phyloP scores from a whole-genome alignment of 371 early-diverging fungal genomes.

The Mucor lusitanicus region DNA sequence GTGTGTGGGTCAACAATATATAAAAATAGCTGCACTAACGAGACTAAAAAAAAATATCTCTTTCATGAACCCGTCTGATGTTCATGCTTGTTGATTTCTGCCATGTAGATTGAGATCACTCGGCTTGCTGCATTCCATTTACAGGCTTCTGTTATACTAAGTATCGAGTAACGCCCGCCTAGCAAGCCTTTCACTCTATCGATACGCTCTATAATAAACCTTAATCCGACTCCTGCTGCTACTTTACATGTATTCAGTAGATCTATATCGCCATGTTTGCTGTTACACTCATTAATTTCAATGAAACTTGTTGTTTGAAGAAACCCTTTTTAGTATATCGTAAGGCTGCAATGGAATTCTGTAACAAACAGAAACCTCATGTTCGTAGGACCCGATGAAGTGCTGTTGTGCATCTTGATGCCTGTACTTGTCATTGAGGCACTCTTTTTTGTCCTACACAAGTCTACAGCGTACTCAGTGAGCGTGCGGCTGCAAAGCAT shows the following conservation, averaged over 20 bases:
- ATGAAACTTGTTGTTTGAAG: conserved; percentile 1
- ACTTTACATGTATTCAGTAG: background rate
- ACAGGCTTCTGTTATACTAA: background rate
- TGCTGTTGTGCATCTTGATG: background rate
- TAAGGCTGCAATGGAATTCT: background rate
- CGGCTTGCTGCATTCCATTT: background rate
- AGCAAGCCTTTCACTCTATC: background rate
- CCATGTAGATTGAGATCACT: background rate
- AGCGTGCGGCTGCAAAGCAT: background rate
- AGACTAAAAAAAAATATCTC: background rate
- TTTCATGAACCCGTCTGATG: background rate
- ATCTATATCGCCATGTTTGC: background rate
- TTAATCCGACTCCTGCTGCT: background rate
- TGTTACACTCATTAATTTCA: conserved; percentile 2
- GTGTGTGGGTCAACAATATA: background rate
- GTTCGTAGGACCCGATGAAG: background rate
- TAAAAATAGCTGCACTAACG: background rate
- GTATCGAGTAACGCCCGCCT: no score
- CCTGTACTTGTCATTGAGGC: no score
- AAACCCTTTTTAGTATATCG: conserved; percentile 1
- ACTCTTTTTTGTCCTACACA: background rate
- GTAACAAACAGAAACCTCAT: background rate
- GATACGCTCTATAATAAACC: no score
- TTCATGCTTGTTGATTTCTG: background rate
- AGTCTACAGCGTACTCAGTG: background rate